Evolutionary conservation across 345 rosid genomes (phyloP).

Genomic region (Syzygium oleosum): DNA sequence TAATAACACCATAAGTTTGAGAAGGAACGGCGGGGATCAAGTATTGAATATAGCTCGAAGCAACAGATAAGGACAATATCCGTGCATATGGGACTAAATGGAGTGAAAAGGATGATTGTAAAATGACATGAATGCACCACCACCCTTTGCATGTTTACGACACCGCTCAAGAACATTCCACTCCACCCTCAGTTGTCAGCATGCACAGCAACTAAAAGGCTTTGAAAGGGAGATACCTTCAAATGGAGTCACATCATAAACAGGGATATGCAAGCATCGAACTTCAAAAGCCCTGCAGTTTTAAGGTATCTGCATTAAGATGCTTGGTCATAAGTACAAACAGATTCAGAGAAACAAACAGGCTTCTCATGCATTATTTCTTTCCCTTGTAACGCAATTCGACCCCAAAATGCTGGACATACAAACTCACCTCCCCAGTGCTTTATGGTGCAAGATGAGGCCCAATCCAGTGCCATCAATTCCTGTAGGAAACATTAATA

Average conservation of each 20-base stretch:
- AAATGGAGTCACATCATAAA: conserved; percentile 66
- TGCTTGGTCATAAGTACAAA: not conserved
- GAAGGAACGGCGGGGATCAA: not conserved
- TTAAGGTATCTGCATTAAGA: not conserved
- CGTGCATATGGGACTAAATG: not conserved
- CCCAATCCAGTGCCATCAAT: conserved; percentile 84
- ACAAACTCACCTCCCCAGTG: conserved; percentile 78
- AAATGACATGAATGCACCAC: not conserved
- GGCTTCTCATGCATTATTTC: not conserved
- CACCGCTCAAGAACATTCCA: not conserved
- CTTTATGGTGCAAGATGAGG: conserved; percentile 70
- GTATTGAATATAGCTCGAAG: not conserved
- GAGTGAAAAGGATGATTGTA: not conserved
- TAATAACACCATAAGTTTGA: not conserved
- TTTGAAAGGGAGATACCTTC: conserved; percentile 32
- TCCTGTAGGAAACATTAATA: conserved; percentile 19
- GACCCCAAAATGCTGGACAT: not conserved
- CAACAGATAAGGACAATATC: not conserved
- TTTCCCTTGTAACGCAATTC: not conserved
- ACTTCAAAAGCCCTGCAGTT: conserved; percentile 74
- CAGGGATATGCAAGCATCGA: conserved; percentile 82
- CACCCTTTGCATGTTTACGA: not conserved
- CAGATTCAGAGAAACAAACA: not conserved
- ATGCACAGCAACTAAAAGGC: not conserved
- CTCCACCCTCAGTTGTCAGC: not conserved